Evolutionary conservation across 192 early-diverging fungal genomes (phyloP), one percentile per base, ranked within the genome.

Genomic region (Geranomyces variabilis): DNA sequence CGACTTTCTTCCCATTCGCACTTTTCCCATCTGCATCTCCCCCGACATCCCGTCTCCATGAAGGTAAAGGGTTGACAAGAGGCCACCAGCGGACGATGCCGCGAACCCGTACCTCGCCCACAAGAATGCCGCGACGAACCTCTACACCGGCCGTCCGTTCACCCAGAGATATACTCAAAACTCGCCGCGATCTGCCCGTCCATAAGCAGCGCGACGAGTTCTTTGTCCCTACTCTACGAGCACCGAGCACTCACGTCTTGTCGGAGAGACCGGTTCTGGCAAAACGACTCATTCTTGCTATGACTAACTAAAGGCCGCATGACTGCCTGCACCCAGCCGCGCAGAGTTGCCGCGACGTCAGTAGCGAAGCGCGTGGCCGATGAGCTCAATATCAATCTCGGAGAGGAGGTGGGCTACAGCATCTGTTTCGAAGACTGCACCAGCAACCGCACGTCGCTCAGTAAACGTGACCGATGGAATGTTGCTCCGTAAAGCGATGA

Each of bases 381-480:
- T 66, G 97, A 99, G 69, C 79, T 99, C 84, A 96, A 97, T 70
- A 92, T 95, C 13, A 81, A 83, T 45, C 83, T 98, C n/a, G 96
- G 97, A 26, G 86, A 93, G 47, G 92, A 97, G 78, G 97, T 99
- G 28, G 97, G 97, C 60, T 99, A 98, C 82, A 91, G 88, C 71
- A 99, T 99, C 75, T 93, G 97, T 84, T 99, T 99, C 70, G 96
- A 99, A 79, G 95, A 97, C 78, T 89, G 90, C 76, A 98, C 96
- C 1, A 90, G 90, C 9, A 71, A 81, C 12, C 87, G 81, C 19
- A 99, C 96, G 0, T 77, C 92, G 24, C 84, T 99, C 29, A 97
- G 98, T n/a, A 83, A 97, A 97, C 81, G 94, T 96, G 85, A 99
- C 97, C 0, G 96, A 98, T 80, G 97, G 97, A 93, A 98, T 99